Evolutionary conservation across 2,329 filamentous ascomycete species (phyloP).

Genomic region (Colletotrichum sp.): DNA sequence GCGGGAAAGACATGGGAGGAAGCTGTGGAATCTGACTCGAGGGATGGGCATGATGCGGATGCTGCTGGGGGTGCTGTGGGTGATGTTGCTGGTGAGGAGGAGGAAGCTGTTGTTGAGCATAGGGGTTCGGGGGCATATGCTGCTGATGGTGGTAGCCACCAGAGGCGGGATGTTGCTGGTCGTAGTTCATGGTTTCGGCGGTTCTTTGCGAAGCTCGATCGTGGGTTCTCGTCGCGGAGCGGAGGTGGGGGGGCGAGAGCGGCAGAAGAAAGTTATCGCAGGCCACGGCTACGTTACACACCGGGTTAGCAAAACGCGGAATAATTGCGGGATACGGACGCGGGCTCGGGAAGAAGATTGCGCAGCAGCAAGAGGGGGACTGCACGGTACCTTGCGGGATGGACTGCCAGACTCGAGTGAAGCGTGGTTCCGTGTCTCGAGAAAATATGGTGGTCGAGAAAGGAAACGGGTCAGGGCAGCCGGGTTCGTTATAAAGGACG

Average conservation of each 20-base stretch:
- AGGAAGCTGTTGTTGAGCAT: neutral
- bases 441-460: neutral
- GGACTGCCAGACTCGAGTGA: neutral
- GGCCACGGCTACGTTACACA: neutral
- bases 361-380: neutral
- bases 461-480: neutral
- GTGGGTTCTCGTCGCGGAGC: neutral
- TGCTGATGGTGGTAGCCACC: constrained; percentile 16
- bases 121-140: neutral
- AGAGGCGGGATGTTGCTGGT: constrained; percentile 9
- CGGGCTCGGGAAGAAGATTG: neutral
- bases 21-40: constrained; percentile 12
- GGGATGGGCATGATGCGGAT: constrained; percentile 7
- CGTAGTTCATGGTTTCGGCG: constrained; percentile 19
- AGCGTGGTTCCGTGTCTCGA: neutral
- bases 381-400: neutral
- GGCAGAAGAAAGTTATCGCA: neutral
- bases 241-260: neutral
- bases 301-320: neutral
- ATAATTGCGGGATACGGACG: neutral
- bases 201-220: neutral
- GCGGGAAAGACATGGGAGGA: constrained; percentile 18
- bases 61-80: neutral
- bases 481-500: constrained; percentile 7
- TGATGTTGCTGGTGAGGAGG: neutral